Conservation (phyloP, 257 asterid genomes). For the Fraxinus anomala region DNA sequence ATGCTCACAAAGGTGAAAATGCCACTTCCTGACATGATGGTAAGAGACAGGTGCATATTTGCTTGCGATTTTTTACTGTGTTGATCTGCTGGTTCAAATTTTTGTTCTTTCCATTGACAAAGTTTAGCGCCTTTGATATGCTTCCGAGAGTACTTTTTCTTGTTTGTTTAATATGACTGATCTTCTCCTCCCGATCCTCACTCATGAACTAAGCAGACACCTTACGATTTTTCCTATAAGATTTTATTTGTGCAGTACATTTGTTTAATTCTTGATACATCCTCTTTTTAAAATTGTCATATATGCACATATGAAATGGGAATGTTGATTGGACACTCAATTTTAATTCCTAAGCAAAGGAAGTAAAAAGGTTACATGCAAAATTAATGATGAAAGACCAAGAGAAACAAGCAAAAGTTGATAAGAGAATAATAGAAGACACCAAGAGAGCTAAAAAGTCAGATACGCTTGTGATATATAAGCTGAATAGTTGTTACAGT, state of each 20-base stretch:
- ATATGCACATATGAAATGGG: conserved; percentile 13
- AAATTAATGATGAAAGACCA: conserved; percentile 21
- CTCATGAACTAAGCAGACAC: background rate
- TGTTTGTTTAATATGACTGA: background rate
- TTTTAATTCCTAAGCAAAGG: conserved; percentile 4
- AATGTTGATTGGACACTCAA: conserved; percentile 14
- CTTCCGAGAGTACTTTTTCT: conserved; percentile 4
- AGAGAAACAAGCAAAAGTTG: conserved; percentile 18
- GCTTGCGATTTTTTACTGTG: conserved; percentile 16
- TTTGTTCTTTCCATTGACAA: conserved; percentile 2
- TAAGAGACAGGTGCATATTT: conserved; percentile 41
- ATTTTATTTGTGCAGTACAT: background rate
- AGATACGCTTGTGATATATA: background rate
- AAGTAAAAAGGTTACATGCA: conserved; percentile 8
- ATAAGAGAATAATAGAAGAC: conserved; percentile 7
- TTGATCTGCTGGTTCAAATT: conserved; percentile 2
- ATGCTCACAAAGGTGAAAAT: conserved; percentile 99
- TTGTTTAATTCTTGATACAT: conserved; percentile 1
- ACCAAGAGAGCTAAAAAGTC: conserved; percentile 11
- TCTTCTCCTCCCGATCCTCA: background rate
- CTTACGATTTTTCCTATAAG: conserved; percentile 7
- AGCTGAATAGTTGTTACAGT: conserved; percentile 1
- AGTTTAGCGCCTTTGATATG: conserved; percentile 14
- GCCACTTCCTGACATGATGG: conserved; percentile 99
- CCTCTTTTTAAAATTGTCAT: conserved; percentile 22